These are phyloP conservation scores for Botryotinia narcissicola DNA, from an alignment of 2,329 filamentous ascomycete species.

Conservation along the genomic window DNA sequence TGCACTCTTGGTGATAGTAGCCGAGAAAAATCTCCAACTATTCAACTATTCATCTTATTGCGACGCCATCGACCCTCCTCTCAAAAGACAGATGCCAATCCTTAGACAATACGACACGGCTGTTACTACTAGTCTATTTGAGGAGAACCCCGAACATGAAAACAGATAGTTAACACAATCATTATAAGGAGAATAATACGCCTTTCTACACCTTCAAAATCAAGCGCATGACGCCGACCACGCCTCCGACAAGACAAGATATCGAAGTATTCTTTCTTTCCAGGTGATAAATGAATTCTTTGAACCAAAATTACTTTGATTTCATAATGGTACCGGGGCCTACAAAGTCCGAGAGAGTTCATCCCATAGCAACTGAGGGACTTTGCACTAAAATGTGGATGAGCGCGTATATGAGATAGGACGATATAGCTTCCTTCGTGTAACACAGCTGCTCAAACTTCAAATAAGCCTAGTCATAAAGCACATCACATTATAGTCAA, in stretches of 20 bases:
- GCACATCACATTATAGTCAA: neutral
- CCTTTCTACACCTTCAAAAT: neutral
- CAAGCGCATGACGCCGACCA: neutral
- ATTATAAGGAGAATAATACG: no score
- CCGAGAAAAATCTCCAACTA: neutral
- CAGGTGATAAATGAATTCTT: no score
- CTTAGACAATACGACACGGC: no score
- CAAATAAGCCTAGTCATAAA: neutral
- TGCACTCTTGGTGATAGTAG: neutral
- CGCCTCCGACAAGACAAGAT: neutral
- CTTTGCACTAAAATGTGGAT: neutral
- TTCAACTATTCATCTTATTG: neutral
- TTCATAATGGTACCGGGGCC: neutral
- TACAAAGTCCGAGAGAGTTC: neutral
- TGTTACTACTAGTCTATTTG: no score
- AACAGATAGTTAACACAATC: neutral
- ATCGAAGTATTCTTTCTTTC: neutral
- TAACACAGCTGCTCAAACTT: neutral
- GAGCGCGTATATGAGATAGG: neutral
- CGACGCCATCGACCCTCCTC: neutral
- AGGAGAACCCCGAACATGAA: accelerated
- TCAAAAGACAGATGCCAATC: neutral
- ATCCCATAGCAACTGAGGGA: neutral
- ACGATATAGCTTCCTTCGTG: neutral
- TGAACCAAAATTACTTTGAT: accelerated